phyloP scores from a whole-genome alignment of 352 stramenopile genomes.

The Globisporangium ultimum region DNA sequence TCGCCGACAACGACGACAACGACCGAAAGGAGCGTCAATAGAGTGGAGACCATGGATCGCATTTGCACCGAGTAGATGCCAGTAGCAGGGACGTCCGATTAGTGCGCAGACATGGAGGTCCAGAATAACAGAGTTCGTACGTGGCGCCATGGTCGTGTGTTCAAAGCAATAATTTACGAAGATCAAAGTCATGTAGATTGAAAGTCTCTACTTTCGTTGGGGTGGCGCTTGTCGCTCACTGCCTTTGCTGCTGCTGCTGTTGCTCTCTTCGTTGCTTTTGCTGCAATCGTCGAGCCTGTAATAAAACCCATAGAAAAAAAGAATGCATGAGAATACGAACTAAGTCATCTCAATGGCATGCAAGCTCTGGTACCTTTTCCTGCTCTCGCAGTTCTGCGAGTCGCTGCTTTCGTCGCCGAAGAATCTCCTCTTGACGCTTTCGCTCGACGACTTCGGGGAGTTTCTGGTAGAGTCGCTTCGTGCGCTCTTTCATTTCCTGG shows the following conservation, averaged over 20 bases:
- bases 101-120: too few relatives aligned
- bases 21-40: slow-evolving; percentile 1
- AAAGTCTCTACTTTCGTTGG: not conserved
- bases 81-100: too few relatives aligned
- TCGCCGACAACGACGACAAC: slow-evolving; percentile 10
- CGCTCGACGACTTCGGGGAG: slow-evolving; percentile 71
- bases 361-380: slow-evolving; percentile 41
- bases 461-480: slow-evolving; percentile 56
- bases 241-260: slow-evolving; percentile 20
- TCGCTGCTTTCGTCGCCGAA: slow-evolving; percentile 57
- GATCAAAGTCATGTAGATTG: not conserved
- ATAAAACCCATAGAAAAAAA: slow-evolving; percentile 4
- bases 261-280: slow-evolving; percentile 47
- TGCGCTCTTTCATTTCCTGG: slow-evolving; percentile 70
- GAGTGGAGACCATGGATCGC: too few relatives aligned
- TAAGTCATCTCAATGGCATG: not conserved
- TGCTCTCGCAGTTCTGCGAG: slow-evolving; percentile 64
- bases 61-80: too few relatives aligned
- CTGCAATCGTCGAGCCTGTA: slow-evolving; percentile 45
- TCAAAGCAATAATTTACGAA: too few relatives aligned
- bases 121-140: too few relatives aligned
- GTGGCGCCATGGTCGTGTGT: too few relatives aligned
- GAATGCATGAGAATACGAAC: not conserved
- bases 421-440: slow-evolving; percentile 69
- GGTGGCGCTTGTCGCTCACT: not conserved